phyloP scores from a whole-genome alignment of 2,329 filamentous ascomycete species.

The Penicillium rolfsii region DNA sequence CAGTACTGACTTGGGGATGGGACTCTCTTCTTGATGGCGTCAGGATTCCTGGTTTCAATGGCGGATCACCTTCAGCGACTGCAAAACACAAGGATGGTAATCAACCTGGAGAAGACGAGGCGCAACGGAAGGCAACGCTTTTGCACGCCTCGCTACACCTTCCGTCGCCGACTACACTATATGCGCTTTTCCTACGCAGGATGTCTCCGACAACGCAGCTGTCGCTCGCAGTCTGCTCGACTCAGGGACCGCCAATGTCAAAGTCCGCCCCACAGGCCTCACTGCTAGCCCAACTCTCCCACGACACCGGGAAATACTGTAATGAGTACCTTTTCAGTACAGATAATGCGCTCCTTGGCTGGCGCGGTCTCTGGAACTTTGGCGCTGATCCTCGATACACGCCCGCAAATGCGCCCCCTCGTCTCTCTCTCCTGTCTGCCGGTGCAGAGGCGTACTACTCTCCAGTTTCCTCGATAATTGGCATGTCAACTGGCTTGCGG shows the following conservation, averaged over 20 bases:
- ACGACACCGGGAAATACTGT: constrained; percentile 84
- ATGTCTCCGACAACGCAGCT: constrained; percentile 77
- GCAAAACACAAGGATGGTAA: constrained; percentile 64
- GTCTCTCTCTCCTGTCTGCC: constrained; percentile 81
- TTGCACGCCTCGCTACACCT: constrained; percentile 52
- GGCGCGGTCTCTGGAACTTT: constrained; percentile 93
- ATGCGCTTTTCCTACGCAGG: constrained; percentile 80
- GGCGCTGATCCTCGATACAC: constrained; percentile 62
- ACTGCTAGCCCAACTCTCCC: constrained; percentile 54
- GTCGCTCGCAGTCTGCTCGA: constrained; percentile 65
- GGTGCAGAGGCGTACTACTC: constrained; percentile 96
- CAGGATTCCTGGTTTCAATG: constrained; percentile 24
- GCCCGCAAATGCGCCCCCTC: constrained; percentile 53
- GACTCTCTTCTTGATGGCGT: constrained; percentile 35
- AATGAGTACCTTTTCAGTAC: constrained; percentile 90
- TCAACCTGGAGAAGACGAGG: constrained; percentile 16
- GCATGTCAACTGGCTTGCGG: constrained; percentile 82
- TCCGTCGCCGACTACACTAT: constrained; percentile 76
- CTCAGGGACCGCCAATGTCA: constrained; percentile 44
- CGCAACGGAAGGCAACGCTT: constrained; percentile 45
- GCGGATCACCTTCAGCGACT: constrained; percentile 31
- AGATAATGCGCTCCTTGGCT: constrained; percentile 83
- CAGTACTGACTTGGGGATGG: constrained; percentile 39
- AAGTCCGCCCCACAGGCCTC: constrained; percentile 51
- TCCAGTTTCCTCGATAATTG: constrained; percentile 88